Percentiles rank a stretch among this genome's conserved stretches.
Conservation (phyloP, 2,329 filamentous ascomycete genomes). For the Emmonsia crescens region DNA sequence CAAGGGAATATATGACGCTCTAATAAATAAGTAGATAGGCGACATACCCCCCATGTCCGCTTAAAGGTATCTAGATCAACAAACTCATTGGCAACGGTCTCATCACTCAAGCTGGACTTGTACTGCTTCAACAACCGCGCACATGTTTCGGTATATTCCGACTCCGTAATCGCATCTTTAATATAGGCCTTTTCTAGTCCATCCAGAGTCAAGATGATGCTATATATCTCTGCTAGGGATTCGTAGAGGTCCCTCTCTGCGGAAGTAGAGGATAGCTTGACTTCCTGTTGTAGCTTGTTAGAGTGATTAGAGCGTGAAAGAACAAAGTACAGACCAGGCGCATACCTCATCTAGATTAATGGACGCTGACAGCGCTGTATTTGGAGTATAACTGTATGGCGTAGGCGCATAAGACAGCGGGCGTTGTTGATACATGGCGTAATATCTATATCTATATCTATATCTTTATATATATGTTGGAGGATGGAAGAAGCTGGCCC, state of each 20-base stretch:
- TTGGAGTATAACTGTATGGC: conserved; percentile 83
- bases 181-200: conserved; percentile 94
- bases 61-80: conserved; percentile 86
- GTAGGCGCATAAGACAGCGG: conserved; percentile 75
- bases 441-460: conserved; percentile 11
- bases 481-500: too few species aligned
- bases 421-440: conserved; percentile 37
- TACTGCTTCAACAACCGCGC: conserved; percentile 91
- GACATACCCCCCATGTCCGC: conserved; percentile 73
- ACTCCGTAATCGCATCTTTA: conserved; percentile 84
- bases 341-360: conserved; percentile 85
- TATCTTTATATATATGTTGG: conserved; percentile 15
- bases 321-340: conserved; percentile 13
- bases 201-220: conserved; percentile 90
- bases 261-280: conserved; percentile 77
- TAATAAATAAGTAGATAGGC: conserved; percentile 6
- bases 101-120: conserved; percentile 83
- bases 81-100: conserved; percentile 81
- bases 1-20: neutral
- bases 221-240: conserved; percentile 93
- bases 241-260: conserved; percentile 90
- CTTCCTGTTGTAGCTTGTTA: conserved; percentile 51
- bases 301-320: conserved; percentile 13
- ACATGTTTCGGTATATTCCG: conserved; percentile 93
- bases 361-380: conserved; percentile 68